Percentiles rank a stretch among this genome's conserved stretches.
These are phyloP conservation scores for Trifolium dubium DNA, from an alignment of 306 rosid genomes.

Conservation along the genomic window DNA sequence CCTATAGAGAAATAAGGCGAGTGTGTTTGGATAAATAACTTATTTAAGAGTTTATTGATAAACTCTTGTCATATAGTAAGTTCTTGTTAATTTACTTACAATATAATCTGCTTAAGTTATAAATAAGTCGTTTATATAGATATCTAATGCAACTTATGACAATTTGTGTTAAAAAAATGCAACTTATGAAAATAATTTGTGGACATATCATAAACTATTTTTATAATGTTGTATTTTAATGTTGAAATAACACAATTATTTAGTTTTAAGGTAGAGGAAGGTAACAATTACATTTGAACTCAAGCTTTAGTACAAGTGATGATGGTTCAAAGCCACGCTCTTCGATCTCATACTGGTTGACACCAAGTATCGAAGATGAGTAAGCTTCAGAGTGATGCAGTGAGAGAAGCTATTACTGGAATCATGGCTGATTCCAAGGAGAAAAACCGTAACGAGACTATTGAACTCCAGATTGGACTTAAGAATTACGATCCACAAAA, in stretches of 20 bases:
- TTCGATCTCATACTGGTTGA: no score
- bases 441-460: slow-evolving; percentile 68
- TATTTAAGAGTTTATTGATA: neutral
- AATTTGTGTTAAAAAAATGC: neutral
- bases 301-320: no score
- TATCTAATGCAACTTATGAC: neutral
- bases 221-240: no score
- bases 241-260: no score
- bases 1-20: neutral
- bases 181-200: neutral
- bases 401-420: slow-evolving; percentile 69
- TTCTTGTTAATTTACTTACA: neutral
- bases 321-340: no score
- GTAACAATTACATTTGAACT: no score
- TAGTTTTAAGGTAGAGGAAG: no score
- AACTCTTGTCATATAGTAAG: neutral
- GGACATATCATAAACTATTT: no score
- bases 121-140: neutral
- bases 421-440: slow-evolving; percentile 60
- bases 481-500: slow-evolving; percentile 89
- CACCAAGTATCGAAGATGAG: no score
- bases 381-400: slow-evolving; percentile 81
- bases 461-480: slow-evolving; percentile 85
- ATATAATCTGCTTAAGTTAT: neutral
- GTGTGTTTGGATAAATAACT: neutral